Evolutionary conservation across 495 filamentous ascomycete species (phyloP).

Genomic region (Xylaria acuta): DNA sequence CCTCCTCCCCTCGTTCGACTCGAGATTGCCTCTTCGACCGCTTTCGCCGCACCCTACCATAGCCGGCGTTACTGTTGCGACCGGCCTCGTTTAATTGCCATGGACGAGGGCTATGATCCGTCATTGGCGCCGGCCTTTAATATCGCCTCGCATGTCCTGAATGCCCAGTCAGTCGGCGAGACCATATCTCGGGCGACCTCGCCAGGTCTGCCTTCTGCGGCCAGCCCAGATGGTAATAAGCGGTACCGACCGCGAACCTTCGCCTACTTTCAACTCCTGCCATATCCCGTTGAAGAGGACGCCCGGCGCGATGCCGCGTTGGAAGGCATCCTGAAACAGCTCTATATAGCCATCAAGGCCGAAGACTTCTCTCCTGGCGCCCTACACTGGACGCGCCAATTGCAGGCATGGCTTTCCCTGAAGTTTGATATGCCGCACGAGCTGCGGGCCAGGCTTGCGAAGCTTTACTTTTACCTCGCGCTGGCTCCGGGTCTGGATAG

Average conservation of each 20-base stretch:
- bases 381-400: constrained; percentile 95
- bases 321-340: constrained; percentile 84
- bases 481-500: constrained; percentile 89
- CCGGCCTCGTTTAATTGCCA: constrained; percentile 23
- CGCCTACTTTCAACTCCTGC: constrained; percentile 86
- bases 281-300: constrained; percentile 83
- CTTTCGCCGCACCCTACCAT: constrained; percentile 7
- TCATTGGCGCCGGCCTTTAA: constrained; percentile 32
- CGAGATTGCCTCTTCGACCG: constrained; percentile 15
- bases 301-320: constrained; percentile 73
- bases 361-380: constrained; percentile 95
- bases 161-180: constrained; percentile 42
- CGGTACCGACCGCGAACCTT: constrained; percentile 89
- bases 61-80: background rate
- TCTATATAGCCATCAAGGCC: constrained; percentile 88
- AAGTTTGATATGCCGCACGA: constrained; percentile 94
- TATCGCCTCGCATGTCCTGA: constrained; percentile 36
- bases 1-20: constrained; percentile 6
- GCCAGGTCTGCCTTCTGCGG: constrained; percentile 46
- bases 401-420: constrained; percentile 90
- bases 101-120: constrained; percentile 43
- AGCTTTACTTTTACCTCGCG: constrained; percentile 91
- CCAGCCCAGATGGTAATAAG: constrained; percentile 51
- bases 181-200: constrained; percentile 58
- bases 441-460: constrained; percentile 81